Conservation (phyloP, 2,329 filamentous ascomycete species). For the Diplodia intermedia region DNA sequence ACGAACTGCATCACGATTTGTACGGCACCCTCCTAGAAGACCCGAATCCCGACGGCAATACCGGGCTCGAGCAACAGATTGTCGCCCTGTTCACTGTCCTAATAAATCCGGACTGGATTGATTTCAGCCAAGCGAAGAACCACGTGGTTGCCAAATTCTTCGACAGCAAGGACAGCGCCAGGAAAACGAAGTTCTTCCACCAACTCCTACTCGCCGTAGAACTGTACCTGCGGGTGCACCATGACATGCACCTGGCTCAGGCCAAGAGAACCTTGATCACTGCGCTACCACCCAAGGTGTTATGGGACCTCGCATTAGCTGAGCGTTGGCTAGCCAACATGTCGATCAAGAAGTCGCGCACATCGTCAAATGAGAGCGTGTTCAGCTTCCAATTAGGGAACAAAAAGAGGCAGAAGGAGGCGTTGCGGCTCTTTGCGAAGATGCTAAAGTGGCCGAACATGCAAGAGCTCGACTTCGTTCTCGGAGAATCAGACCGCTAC, state of each 20-base stretch:
- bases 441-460: slow-evolving; percentile 81
- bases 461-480: slow-evolving; percentile 65
- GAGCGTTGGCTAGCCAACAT: slow-evolving; percentile 75
- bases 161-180: slow-evolving; percentile 62
- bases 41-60: slow-evolving; percentile 66
- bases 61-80: slow-evolving; percentile 72
- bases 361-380: slow-evolving; percentile 50
- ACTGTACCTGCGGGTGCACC: slow-evolving; percentile 73
- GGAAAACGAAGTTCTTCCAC: slow-evolving; percentile 74
- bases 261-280: slow-evolving; percentile 69
- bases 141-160: slow-evolving; percentile 78
- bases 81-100: slow-evolving; percentile 73
- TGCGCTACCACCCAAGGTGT: slow-evolving; percentile 72
- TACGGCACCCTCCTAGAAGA: slow-evolving; percentile 73
- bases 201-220: slow-evolving; percentile 78
- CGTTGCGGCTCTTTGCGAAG: slow-evolving; percentile 71
- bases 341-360: slow-evolving; percentile 66
- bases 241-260: slow-evolving; percentile 64
- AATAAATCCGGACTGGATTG: slow-evolving; percentile 73
- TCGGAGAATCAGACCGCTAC: slow-evolving; percentile 64
- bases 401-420: slow-evolving; percentile 72
- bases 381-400: slow-evolving; percentile 69
- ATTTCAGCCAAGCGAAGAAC: slow-evolving; percentile 73
- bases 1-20: slow-evolving; percentile 62
- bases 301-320: slow-evolving; percentile 76